These are phyloP conservation scores for Flaveria trinervia DNA, from an alignment of 129 eudicot genomes.

Conservation along the genomic window DNA sequence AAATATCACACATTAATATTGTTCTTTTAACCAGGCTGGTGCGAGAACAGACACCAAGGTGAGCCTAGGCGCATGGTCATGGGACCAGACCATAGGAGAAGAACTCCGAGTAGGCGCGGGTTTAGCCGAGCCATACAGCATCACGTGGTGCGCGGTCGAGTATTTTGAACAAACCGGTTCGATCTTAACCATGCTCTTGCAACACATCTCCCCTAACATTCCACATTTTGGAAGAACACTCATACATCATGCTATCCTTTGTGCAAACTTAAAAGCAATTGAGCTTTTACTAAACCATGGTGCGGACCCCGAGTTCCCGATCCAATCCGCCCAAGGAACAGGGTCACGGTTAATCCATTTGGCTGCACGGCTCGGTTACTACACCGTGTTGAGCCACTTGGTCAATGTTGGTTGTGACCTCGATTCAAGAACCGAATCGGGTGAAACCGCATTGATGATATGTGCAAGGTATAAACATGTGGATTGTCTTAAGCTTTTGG, in stretches of 20 bases:
- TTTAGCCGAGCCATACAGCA: constrained; percentile 68
- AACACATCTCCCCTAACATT: constrained; percentile 51
- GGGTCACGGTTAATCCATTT: constrained; percentile 60
- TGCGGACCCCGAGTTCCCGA: constrained; percentile 56
- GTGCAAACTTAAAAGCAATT: constrained; percentile 55
- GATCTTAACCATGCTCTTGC: constrained; percentile 63
- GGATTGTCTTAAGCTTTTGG: constrained; percentile 63
- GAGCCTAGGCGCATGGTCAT: constrained; percentile 89
- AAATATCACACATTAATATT: background rate
- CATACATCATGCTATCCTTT: constrained; percentile 82
- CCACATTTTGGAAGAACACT: constrained; percentile 72
- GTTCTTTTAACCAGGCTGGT: constrained; percentile 41
- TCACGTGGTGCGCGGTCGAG: constrained; percentile 86
- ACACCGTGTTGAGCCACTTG: constrained; percentile 44
- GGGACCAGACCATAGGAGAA: constrained; percentile 79
- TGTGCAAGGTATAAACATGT: constrained; percentile 54
- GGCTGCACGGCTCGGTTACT: constrained; percentile 61
- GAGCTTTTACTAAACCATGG: constrained; percentile 54
- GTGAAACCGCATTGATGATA: constrained; percentile 81
- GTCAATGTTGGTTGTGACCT: constrained; percentile 55
- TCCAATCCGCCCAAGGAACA: constrained; percentile 42
- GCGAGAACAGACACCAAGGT: constrained; percentile 67
- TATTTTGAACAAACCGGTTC: constrained; percentile 75
- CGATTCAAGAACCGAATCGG: constrained; percentile 56
- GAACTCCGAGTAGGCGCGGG: constrained; percentile 95